phyloP scores from a whole-genome alignment of 805 yeast species.

The Kazachstania taianensis region DNA sequence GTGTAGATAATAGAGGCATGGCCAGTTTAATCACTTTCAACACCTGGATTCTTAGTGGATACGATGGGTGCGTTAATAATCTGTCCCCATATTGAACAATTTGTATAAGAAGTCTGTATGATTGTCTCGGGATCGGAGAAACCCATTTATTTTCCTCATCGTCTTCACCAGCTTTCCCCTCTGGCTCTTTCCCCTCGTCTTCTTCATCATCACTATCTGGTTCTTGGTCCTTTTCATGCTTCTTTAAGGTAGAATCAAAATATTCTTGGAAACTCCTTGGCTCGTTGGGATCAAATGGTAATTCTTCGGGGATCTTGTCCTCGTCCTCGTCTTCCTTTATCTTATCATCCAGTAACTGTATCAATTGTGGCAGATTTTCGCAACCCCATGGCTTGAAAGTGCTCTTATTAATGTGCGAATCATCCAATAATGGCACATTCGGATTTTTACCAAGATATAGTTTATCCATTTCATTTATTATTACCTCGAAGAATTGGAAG shows the following conservation, averaged over 20 bases:
- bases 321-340: conserved; percentile 25
- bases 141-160: conserved; percentile 40
- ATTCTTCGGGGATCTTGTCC: conserved; percentile 1
- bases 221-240: conserved; percentile 7
- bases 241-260: conserved; percentile 26
- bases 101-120: conserved; percentile 50
- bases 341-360: conserved; percentile 33
- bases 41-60: conserved; percentile 45
- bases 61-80: conserved; percentile 56
- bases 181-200: conserved; percentile 11
- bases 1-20: conserved; percentile 46
- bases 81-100: conserved; percentile 63
- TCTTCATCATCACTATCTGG: conserved; percentile 31
- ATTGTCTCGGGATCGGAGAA: conserved; percentile 51
- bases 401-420: conserved; percentile 17
- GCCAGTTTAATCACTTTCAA: conserved; percentile 38
- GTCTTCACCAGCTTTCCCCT: conserved; percentile 8
- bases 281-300: conserved; percentile 24
- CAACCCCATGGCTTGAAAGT: conserved; percentile 54
- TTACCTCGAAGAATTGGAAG: conserved; percentile 56
- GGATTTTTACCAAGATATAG: conserved; percentile 29
- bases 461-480: conserved; percentile 39
- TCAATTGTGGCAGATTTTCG: conserved; percentile 34
- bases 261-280: conserved; percentile 29
- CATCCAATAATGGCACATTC: conserved; percentile 8